Evolutionary conservation across 228 moss, liverwort and hornwort genomes (phyloP), one percentile per base, ranked within the genome.

Genomic region (Sphagnum magellanicum): DNA sequence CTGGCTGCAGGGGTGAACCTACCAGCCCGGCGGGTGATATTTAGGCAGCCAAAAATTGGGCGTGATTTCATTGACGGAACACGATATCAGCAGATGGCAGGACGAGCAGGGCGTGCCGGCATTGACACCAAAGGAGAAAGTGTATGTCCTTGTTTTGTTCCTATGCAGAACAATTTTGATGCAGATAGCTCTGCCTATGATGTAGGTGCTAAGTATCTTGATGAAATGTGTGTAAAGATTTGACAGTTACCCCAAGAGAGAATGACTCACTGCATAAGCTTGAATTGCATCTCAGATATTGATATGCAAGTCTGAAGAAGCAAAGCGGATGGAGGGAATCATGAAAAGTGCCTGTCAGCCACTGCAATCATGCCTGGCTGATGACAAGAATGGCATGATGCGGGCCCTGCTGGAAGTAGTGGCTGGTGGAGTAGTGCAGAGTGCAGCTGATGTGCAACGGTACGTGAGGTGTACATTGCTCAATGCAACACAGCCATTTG

Each of bases 111-210:
- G 53, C 93, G 96, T 70, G 93, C 96, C 50, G 96, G 96, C 74
- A 91, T 96, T 72, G 96, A 96, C 73, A 81, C 89, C 48, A 93
- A 89, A 83, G 96, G 96, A 77, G 96, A 96, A 69, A 96, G 96
- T 83, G 96, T 96, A 91, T 50, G 95, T 79, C 52, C 16, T 74
- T 63, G 48, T 49, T 55, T 47, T 5, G 6, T n/a, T 60, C 11
- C 13, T 49, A 10, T 64, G 6, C 14, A 64, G 13, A 10, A 32
- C 2, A 32, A 32, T 32, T 32, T 32, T 32, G 32, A 32, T 32
- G 32, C 32, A 32, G 32, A 32, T 32, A 1, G 16, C 50, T 5
- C 15, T 67, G 49, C 50, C 67, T 6, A 51, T 55, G 55, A 12
- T 12, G 1, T 12, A 55, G 55, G 55, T 55, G 8, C 55, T 55